Evolutionary conservation across 345 rosid genomes (phyloP).

Genomic region (Microcos paniculata): DNA sequence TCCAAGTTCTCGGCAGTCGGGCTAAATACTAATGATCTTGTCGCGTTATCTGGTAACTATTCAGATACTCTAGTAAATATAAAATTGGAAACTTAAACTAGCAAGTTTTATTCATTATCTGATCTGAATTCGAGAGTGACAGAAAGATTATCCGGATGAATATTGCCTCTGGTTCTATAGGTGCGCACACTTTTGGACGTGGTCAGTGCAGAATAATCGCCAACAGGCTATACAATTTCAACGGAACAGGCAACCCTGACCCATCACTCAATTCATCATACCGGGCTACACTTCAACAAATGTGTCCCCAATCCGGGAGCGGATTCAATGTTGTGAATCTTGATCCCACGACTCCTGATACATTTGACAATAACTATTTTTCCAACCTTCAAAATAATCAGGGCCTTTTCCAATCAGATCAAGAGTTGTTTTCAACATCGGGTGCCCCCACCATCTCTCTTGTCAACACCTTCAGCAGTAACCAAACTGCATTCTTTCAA

Average conservation of each 20-base stretch:
- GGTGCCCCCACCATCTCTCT: slow-evolving; percentile 28
- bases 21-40: slow-evolving; percentile 63
- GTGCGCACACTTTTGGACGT: slow-evolving; percentile 51
- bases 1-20: slow-evolving; percentile 59
- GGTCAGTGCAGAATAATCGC: slow-evolving; percentile 38
- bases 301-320: slow-evolving; percentile 38
- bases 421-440: slow-evolving; percentile 33
- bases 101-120: not conserved
- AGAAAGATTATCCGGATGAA: not conserved
- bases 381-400: slow-evolving; percentile 35
- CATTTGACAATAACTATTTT: slow-evolving; percentile 45
- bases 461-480: slow-evolving; percentile 34
- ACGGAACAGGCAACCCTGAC: slow-evolving; percentile 34
- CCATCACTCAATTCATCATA: slow-evolving; percentile 36
- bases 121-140: not conserved
- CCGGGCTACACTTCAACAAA: slow-evolving; percentile 25
- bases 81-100: no score
- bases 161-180: slow-evolving; percentile 1
- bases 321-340: slow-evolving; percentile 22
- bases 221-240: slow-evolving; percentile 46
- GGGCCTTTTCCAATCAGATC: slow-evolving; percentile 49
- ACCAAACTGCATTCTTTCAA: slow-evolving; percentile 34
- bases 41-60: slow-evolving; percentile 63
- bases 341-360: slow-evolving; percentile 38
- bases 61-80: not conserved